phyloP scores from a whole-genome alignment of 2,329 filamentous ascomycete species.

The Dichotomopilus funicola region DNA sequence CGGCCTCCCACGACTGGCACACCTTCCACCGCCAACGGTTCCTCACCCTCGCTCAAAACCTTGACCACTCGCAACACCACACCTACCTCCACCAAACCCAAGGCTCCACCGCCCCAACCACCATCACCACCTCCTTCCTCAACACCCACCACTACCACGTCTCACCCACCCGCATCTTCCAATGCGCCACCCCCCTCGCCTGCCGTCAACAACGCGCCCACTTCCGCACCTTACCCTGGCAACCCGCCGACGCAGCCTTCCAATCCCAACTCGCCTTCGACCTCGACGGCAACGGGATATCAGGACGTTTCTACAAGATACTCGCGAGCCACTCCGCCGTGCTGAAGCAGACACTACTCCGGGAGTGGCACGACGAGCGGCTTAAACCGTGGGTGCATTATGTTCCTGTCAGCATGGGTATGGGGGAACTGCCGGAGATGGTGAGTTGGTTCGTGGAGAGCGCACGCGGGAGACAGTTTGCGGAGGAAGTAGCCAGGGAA shows the following conservation, averaged over 20 bases:
- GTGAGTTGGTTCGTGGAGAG: conserved; percentile 40
- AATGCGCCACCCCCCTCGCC: neutral
- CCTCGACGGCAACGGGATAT: conserved; percentile 50
- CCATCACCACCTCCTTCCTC: conserved; percentile 30
- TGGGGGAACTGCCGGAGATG: conserved; percentile 47
- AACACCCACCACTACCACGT: conserved; percentile 31
- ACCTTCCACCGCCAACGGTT: conserved; percentile 44
- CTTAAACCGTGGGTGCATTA: conserved; percentile 53
- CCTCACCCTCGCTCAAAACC: conserved; percentile 32
- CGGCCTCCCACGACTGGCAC: conserved; percentile 29
- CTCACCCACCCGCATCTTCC: conserved; percentile 6
- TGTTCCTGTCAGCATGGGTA: conserved; percentile 43
- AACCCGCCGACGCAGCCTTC: conserved; percentile 29
- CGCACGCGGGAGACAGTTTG: conserved; percentile 40
- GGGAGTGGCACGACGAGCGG: conserved; percentile 54
- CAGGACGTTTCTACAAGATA: conserved; percentile 46
- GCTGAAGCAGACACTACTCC: conserved; percentile 46
- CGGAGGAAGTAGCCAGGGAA: conserved; percentile 44
- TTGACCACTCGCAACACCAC: conserved; percentile 21
- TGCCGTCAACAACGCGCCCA: conserved; percentile 13
- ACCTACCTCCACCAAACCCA: conserved; percentile 29
- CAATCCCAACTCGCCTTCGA: conserved; percentile 41
- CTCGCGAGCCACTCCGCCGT: conserved; percentile 41
- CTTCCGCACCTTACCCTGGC: conserved; percentile 17
- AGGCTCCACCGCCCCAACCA: conserved; percentile 15